These are phyloP conservation scores for Globisporangium yorkense DNA, from an alignment of 352 stramenopile genomes.

Conservation along the genomic window DNA sequence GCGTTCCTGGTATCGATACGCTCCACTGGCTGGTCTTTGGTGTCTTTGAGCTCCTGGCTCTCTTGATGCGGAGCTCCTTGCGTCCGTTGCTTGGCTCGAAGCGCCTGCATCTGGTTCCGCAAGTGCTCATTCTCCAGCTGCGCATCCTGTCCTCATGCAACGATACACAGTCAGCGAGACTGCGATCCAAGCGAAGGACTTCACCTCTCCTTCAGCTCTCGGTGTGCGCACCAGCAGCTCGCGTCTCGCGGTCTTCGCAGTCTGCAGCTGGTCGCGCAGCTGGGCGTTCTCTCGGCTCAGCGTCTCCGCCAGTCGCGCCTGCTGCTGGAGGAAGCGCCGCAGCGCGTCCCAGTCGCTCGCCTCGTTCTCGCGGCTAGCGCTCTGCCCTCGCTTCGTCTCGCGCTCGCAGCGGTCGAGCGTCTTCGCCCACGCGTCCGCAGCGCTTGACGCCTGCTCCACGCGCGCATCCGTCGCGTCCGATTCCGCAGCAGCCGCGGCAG, in stretches of 20 bases:
- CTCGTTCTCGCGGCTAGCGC: not conserved
- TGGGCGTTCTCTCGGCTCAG: constrained; percentile 20
- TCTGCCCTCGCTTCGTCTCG: not conserved
- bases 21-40: not conserved
- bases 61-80: not conserved
- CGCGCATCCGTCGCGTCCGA: not conserved
- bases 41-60: not conserved
- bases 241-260: constrained; percentile 10
- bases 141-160: not conserved
- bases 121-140: constrained; percentile 10
- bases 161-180: not conserved
- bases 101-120: not conserved
- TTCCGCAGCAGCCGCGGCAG: too few species aligned
- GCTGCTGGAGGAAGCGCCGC: constrained; percentile 10
- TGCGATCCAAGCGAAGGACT: too few species aligned
- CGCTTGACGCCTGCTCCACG: not conserved
- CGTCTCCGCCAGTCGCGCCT: constrained; percentile 10
- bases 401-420: not conserved
- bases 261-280: constrained; percentile 18
- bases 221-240: constrained; percentile 14
- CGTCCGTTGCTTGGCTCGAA: not conserved
- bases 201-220: not conserved
- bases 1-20: not conserved
- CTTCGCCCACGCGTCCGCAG: not conserved
- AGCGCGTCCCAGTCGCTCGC: constrained; percentile 1